phyloP scores from a whole-genome alignment of 192 early-diverging fungal species.

The Coemansia sp. region DNA sequence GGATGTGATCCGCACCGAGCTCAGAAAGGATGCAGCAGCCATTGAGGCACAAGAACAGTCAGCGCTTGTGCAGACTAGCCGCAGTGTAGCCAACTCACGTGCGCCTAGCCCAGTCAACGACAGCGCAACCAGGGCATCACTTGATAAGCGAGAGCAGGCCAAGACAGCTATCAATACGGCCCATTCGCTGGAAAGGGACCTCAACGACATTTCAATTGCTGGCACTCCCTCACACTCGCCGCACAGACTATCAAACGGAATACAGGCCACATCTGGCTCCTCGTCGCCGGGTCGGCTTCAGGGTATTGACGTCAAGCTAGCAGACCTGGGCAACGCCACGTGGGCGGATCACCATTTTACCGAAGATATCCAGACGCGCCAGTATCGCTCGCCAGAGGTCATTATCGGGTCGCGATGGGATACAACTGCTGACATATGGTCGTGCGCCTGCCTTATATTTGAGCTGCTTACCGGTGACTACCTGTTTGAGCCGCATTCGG shows the following conservation, averaged over 20 bases:
- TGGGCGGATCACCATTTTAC: conserved; percentile 96
- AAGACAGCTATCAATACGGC: conserved; percentile 8
- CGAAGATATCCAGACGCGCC: conserved; percentile 94
- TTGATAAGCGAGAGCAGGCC: background rate
- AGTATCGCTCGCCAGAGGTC: conserved; percentile 95
- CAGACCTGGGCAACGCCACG: conserved; percentile 95
- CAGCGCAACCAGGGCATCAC: background rate
- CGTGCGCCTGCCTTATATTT: conserved; percentile 90
- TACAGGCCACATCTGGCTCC: conserved; percentile 10
- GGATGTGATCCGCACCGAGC: conserved; percentile 62
- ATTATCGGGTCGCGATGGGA: conserved; percentile 89
- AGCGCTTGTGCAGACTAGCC: conserved; percentile 43
- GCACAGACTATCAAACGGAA: conserved; percentile 7
- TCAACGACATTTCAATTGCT: conserved; percentile 67
- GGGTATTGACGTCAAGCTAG: conserved; percentile 82
- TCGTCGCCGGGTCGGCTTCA: conserved; percentile 16
- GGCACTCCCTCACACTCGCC: conserved; percentile 34
- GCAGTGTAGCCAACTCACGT: conserved; percentile 53
- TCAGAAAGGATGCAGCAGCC: conserved; percentile 21
- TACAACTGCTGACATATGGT: conserved; percentile 88
- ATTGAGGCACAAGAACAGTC: background rate
- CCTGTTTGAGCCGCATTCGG: conserved; percentile 90
- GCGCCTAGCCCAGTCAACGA: conserved; percentile 39
- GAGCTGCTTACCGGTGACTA: conserved; percentile 94
- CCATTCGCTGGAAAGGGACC: conserved; percentile 59